Conservation (phyloP, 202 grass and related monocot species). For the Eragrostis tef region DNA sequence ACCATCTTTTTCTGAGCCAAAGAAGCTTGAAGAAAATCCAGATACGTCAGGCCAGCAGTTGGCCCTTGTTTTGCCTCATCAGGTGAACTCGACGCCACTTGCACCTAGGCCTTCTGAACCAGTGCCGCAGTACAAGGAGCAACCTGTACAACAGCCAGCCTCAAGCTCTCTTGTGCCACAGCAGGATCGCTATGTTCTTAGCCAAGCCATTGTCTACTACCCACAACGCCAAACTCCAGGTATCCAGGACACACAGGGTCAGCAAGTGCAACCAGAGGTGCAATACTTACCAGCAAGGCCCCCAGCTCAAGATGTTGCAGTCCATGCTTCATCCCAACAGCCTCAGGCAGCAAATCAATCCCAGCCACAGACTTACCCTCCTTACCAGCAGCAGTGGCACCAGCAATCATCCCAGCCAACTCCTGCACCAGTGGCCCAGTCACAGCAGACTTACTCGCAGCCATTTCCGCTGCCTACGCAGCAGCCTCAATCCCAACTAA, state of each 20-base stretch:
- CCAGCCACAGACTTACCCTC: constrained; percentile 48
- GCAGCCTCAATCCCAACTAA: constrained; percentile 47
- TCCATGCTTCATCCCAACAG: constrained; percentile 52
- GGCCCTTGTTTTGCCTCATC: constrained; percentile 69
- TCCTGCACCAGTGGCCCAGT: constrained; percentile 46
- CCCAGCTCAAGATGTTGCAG: constrained; percentile 51
- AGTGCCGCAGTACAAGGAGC: constrained; percentile 58
- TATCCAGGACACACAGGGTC: constrained; percentile 51
- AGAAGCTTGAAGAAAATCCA: constrained; percentile 62
- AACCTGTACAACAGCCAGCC: constrained; percentile 61
- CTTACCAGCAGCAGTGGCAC: constrained; percentile 58
- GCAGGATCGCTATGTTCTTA: constrained; percentile 65
- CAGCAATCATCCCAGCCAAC: constrained; percentile 52
- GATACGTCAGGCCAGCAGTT: constrained; percentile 67
- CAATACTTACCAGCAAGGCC: constrained; percentile 55
- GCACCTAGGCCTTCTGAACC: constrained; percentile 62
- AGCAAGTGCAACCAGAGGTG: constrained; percentile 56
- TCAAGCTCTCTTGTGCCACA: constrained; percentile 52
- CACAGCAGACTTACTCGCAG: constrained; percentile 59
- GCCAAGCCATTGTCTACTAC: constrained; percentile 66
- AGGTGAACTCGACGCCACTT: constrained; percentile 53
- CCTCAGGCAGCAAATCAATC: constrained; percentile 51
- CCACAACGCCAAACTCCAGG: constrained; percentile 62
- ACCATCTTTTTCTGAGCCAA: constrained; percentile 50
- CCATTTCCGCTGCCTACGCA: constrained; percentile 50